phyloP scores from a whole-genome alignment of 2,329 filamentous ascomycete species.

The Diaporthe sp. region DNA sequence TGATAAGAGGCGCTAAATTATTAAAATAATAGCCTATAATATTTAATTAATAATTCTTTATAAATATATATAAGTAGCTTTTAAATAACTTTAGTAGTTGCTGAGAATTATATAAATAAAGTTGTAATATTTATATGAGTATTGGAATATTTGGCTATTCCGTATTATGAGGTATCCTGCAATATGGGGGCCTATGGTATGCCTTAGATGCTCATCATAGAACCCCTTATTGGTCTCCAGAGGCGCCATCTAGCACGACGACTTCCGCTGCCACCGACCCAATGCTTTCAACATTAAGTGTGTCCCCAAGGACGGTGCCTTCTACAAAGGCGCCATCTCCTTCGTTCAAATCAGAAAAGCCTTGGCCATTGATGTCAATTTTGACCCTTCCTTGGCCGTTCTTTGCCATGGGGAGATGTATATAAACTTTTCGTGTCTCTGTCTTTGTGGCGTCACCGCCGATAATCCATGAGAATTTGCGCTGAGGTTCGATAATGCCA shows the following conservation, averaged over 20 bases:
- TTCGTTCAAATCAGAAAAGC: background rate
- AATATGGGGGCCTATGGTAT: background rate
- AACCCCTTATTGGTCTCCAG: background rate
- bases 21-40: no score
- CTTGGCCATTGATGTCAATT: background rate
- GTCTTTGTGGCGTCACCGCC: background rate
- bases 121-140: no score
- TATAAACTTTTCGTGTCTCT: background rate
- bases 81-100: no score
- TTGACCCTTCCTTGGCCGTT: background rate
- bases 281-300: background rate
- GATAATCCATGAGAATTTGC: background rate
- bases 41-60: no score
- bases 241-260: background rate
- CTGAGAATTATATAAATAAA: no score
- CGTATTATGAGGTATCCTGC: no score
- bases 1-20: no score
- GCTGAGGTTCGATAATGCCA: background rate
- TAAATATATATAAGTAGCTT: no score
- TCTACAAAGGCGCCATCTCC: background rate
- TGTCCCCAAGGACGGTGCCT: background rate
- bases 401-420: background rate
- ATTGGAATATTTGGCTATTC: no score
- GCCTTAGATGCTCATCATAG: background rate
- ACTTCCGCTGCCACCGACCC: background rate